Evolutionary conservation across 129 eudicot genomes (phyloP).

Genomic region (Cynara cardunculus): DNA sequence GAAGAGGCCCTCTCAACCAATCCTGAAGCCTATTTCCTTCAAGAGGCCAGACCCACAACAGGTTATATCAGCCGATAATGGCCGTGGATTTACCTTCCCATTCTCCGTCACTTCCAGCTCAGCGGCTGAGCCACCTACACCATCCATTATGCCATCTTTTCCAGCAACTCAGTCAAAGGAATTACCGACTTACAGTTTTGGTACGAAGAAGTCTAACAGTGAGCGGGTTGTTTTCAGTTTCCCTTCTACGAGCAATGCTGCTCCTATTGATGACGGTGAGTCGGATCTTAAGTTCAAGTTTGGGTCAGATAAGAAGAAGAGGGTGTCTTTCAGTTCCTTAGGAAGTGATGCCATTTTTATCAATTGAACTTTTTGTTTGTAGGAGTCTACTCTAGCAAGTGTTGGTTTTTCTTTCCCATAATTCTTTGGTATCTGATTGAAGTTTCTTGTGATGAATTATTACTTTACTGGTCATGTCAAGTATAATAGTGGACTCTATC

Average conservation of each 20-base stretch:
- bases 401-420: neutral
- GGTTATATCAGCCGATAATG: slow-evolving; percentile 40
- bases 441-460: slow-evolving; percentile 13
- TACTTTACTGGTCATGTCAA: neutral
- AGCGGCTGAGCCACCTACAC: slow-evolving; percentile 83
- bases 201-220: slow-evolving; percentile 36
- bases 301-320: slow-evolving; percentile 61
- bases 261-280: slow-evolving; percentile 21
- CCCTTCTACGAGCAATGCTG: slow-evolving; percentile 59
- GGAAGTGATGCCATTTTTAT: slow-evolving; percentile 46
- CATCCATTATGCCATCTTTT: slow-evolving; percentile 66
- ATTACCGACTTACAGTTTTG: slow-evolving; percentile 60
- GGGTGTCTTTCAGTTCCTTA: slow-evolving; percentile 53
- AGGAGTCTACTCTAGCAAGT: slow-evolving; percentile 4
- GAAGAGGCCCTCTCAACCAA: slow-evolving; percentile 44
- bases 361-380: slow-evolving; percentile 12
- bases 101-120: slow-evolving; percentile 48
- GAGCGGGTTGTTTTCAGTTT: slow-evolving; percentile 59
- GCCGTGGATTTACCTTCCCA: slow-evolving; percentile 68
- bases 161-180: slow-evolving; percentile 33
- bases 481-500: neutral
- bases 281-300: slow-evolving; percentile 67
- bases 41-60: slow-evolving; percentile 40
- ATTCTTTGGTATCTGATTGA: neutral
- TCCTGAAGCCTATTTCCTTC: slow-evolving; percentile 54